These are phyloP conservation scores for Arthroderma sp. DNA, from an alignment of 2,329 filamentous ascomycete species.

Conservation along the genomic window DNA sequence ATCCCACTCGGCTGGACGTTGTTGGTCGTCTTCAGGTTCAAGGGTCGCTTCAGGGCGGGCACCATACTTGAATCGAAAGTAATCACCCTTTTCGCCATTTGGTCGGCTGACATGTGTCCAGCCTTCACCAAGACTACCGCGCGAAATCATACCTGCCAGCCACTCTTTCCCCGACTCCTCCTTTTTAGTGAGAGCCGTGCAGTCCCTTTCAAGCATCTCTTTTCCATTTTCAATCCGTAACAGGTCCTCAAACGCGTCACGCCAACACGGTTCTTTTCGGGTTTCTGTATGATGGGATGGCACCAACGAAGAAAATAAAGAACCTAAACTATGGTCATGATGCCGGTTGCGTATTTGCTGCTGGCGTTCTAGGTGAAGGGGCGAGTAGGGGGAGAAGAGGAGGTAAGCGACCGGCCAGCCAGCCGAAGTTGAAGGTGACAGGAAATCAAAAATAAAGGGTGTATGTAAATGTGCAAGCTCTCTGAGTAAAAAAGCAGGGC, in stretches of 20 bases:
- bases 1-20: slow-evolving; percentile 22
- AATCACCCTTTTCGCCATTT: slow-evolving; percentile 10
- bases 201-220: slow-evolving; percentile 23
- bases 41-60: neutral
- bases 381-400: slow-evolving; percentile 42
- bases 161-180: slow-evolving; percentile 25
- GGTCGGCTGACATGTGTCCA: slow-evolving; percentile 22
- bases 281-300: slow-evolving; percentile 21
- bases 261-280: slow-evolving; percentile 33
- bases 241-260: slow-evolving; percentile 47
- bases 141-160: slow-evolving; percentile 27
- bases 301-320: slow-evolving; percentile 22
- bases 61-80: slow-evolving; percentile 6
- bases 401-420: slow-evolving; percentile 31
- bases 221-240: slow-evolving; percentile 35
- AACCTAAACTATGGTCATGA: slow-evolving; percentile 19
- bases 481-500: slow-evolving; percentile 17
- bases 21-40: slow-evolving; percentile 11
- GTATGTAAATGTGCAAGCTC: slow-evolving; percentile 18
- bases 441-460: slow-evolving; percentile 20
- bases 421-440: slow-evolving; percentile 22
- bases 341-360: slow-evolving; percentile 16
- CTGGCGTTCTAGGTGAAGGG: slow-evolving; percentile 39
- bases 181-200: slow-evolving; percentile 12
- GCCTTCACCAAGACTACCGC: slow-evolving; percentile 29